phyloP scores from a whole-genome alignment of 371 early-diverging fungal species.

The Parasitella parasitica region DNA sequence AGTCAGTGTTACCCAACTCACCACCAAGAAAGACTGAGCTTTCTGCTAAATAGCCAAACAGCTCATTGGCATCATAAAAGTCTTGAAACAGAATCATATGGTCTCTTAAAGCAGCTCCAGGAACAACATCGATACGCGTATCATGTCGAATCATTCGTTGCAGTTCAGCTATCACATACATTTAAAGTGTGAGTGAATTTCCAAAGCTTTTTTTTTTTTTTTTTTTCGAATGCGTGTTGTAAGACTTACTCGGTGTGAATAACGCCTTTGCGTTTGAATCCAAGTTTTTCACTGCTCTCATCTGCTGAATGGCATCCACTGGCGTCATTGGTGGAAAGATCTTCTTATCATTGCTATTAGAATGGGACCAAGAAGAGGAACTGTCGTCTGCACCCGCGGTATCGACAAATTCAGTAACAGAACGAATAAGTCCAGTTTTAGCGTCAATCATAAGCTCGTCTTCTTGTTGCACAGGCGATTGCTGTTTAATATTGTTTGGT shows the following conservation, averaged over 20 bases:
- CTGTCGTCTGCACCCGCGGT: neutral
- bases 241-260: constrained; percentile 11
- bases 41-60: constrained; percentile 29
- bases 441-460: constrained; percentile 11
- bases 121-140: constrained; percentile 40
- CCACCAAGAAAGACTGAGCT: constrained; percentile 39
- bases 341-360: constrained; percentile 4
- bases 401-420: neutral
- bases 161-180: constrained; percentile 31
- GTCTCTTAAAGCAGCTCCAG: constrained; percentile 40
- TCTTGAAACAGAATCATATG: constrained; percentile 44
- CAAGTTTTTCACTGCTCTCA: constrained; percentile 24
- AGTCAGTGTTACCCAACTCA: constrained; percentile 35
- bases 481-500: neutral
- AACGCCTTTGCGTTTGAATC: constrained; percentile 18
- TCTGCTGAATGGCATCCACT: constrained; percentile 28
- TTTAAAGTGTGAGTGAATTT: neutral
- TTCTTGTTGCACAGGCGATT: neutral
- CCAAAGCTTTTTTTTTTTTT: neutral
- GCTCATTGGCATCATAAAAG: constrained; percentile 40
- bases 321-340: constrained; percentile 42
- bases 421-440: constrained; percentile 19
- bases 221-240: neutral
- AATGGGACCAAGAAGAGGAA: neutral
- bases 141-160: constrained; percentile 40